Base-by-base conservation (phyloP, 2,329 filamentous ascomycete species). In the Pseudocercospora musae region DNA sequence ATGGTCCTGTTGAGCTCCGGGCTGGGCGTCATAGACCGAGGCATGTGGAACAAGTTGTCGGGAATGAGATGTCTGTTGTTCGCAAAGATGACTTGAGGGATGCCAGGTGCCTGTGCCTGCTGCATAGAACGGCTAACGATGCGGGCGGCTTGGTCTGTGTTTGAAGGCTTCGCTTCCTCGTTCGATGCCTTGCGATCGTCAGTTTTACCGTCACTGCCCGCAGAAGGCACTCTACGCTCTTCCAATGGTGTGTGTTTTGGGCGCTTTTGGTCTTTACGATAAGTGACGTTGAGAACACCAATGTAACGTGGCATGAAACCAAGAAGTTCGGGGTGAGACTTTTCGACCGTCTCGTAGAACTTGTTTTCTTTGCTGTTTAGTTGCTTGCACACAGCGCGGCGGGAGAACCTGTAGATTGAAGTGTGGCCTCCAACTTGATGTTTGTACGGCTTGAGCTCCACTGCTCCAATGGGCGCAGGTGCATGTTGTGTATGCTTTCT, bases 391-490 rank as follows among this genome's bases (percentile, higher is more conserved):
- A 99, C 93, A 60, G 95, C 95, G 71, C 93, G 87, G 68, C 92
- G 88, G 18, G 95, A 98, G 74, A 99, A 98, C 46, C 94, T 89
- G 85, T 96, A 99, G 37, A 99, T 85, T 0, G 94, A 97, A 6
- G 92, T 97, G 76, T 99, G 95, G 0, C 95, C 95, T 62, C 95
- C 95, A 59, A 99, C 95, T 78, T 99, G 95, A 78, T 99, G 95
- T 68, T 92, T 91, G 78, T 97, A 99, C 1, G 95, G 95, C 72
- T 97, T 96, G 63, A 99, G 82, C 76, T 98, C 93, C 69, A 99
- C 96, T 29, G 94, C 94, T 66, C 94, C 91, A 27, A 96, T 82
- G 2, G 93, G 92, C 77, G 74, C 83, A 29, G 75, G 77, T 44
- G 74, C 74, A 15, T 65, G 80, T 69, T 72, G 56, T 68, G 70